These are phyloP conservation scores for Puya raimondii DNA, from an alignment of 176 grass and related monocot genomes.

Conservation along the genomic window DNA sequence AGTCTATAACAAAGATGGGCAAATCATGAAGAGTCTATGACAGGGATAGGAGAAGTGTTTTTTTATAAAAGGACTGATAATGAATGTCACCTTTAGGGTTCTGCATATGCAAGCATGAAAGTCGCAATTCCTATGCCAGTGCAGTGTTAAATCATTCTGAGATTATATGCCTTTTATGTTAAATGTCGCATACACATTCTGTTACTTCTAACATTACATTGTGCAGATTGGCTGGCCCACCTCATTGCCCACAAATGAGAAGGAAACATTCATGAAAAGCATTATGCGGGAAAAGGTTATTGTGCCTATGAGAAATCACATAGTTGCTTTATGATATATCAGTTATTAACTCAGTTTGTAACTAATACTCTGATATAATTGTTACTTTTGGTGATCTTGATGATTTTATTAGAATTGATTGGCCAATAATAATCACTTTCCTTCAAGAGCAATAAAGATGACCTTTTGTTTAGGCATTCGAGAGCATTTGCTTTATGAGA, in stretches of 20 bases:
- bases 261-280: conserved; percentile 80
- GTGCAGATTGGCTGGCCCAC: conserved; percentile 94
- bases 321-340: neutral
- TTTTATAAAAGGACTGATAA: too few species aligned
- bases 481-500: too few species aligned
- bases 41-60: too few species aligned
- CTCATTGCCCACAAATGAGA: conserved; percentile 88
- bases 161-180: conserved; percentile 5
- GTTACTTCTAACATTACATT: conserved; percentile 8
- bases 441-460: neutral
- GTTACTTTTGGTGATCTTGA: neutral
- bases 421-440: neutral
- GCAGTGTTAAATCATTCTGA: neutral
- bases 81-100: too few species aligned
- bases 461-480: neutral
- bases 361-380: neutral
- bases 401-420: neutral
- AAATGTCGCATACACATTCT: neutral
- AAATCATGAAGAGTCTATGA: too few species aligned
- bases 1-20: too few species aligned
- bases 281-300: conserved; percentile 74
- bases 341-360: too few species aligned
- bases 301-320: neutral
- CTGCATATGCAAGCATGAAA: too few species aligned
- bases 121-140: too few species aligned